Evolutionary conservation across 2,329 filamentous ascomycete species (phyloP).

Genomic region (Ophiocordyceps polyrhachis-furcata): DNA sequence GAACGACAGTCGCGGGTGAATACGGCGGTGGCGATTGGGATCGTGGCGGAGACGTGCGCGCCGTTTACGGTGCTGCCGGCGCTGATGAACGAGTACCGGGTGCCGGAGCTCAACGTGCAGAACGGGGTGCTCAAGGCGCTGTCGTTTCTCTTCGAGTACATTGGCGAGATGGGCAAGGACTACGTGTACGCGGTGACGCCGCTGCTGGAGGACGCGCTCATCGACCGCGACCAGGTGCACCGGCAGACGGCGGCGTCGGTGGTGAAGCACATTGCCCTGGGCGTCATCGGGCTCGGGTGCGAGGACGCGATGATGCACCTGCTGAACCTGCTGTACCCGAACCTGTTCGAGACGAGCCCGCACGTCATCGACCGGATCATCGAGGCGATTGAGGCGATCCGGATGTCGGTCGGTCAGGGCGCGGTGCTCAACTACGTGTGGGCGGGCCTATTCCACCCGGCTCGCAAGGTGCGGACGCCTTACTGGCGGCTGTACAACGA

Average conservation of each 20-base stretch:
- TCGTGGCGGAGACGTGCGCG: conserved; percentile 94
- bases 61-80: conserved; percentile 97
- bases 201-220: conserved; percentile 86
- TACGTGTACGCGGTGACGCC: conserved; percentile 98
- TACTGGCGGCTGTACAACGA: conserved; percentile 98
- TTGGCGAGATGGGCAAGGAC: conserved; percentile 98
- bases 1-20: conserved; percentile 97
- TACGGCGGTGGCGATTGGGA: conserved; percentile 94
- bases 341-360: conserved; percentile 92
- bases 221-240: conserved; percentile 95
- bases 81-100: conserved; percentile 97
- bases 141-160: conserved; percentile 96
- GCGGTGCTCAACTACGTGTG: conserved; percentile 95
- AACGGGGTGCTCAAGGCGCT: conserved; percentile 96
- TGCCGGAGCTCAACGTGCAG: conserved; percentile 95
- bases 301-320: conserved; percentile 98
- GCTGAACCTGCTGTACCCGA: conserved; percentile 88
- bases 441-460: conserved; percentile 93
- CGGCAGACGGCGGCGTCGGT: conserved; percentile 90
- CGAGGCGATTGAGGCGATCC: conserved; percentile 89
- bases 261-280: conserved; percentile 93
- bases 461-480: conserved; percentile 78
- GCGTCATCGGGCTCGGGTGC: conserved; percentile 91
- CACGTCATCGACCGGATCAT: conserved; percentile 98
- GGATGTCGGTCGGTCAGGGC: conserved; percentile 82